A percentile compares a stretch with the other conserved stretches of the same genome.
phyloP scores from a whole-genome alignment of 345 rosid genomes.

The Rhizophora apiculata region DNA sequence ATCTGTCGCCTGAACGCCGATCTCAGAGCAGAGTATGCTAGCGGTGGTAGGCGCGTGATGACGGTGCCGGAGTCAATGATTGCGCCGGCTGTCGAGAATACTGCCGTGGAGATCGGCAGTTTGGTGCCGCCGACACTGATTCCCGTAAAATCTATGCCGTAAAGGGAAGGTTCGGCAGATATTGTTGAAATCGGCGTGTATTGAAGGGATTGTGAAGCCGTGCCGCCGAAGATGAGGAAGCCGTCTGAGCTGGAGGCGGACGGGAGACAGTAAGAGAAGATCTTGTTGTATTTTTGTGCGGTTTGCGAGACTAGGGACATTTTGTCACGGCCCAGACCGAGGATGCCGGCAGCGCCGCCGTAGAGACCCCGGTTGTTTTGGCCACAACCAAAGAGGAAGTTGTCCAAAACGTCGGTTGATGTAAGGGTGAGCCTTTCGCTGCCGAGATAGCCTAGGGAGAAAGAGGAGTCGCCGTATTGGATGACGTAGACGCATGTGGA shows the following conservation, averaged over 20 bases:
- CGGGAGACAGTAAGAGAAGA: constrained; percentile 87
- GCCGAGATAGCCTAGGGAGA: constrained; percentile 60
- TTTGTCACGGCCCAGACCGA: too few relatives aligned
- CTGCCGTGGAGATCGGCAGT: constrained; percentile 37
- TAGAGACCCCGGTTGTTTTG: constrained; percentile 77
- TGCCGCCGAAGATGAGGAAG: constrained; percentile 54
- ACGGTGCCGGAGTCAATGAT: too few relatives aligned
- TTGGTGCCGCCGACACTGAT: constrained; percentile 56
- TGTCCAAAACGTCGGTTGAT: constrained; percentile 35
- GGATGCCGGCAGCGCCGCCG: constrained; percentile 51
- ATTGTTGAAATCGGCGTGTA: constrained; percentile 55
- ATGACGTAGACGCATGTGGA: constrained; percentile 71
- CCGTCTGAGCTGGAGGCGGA: constrained; percentile 65
- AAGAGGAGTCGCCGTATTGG: constrained; percentile 76
- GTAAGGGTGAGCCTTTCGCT: constrained; percentile 59
- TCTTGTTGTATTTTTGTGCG: constrained; percentile 46
- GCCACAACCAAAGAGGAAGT: constrained; percentile 75
- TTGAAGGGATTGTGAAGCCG: constrained; percentile 32
- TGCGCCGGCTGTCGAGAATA: too few relatives aligned
- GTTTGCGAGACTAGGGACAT: constrained; percentile 51
- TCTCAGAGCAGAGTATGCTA: too few relatives aligned
- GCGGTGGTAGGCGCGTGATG: too few relatives aligned
- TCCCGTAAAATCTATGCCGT: constrained; percentile 56
- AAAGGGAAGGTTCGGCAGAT: constrained; percentile 43
- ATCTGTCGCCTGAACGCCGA: too few relatives aligned